phyloP scores from a whole-genome alignment of 306 rosid species.

The Sphenostylis stenocarpa region DNA sequence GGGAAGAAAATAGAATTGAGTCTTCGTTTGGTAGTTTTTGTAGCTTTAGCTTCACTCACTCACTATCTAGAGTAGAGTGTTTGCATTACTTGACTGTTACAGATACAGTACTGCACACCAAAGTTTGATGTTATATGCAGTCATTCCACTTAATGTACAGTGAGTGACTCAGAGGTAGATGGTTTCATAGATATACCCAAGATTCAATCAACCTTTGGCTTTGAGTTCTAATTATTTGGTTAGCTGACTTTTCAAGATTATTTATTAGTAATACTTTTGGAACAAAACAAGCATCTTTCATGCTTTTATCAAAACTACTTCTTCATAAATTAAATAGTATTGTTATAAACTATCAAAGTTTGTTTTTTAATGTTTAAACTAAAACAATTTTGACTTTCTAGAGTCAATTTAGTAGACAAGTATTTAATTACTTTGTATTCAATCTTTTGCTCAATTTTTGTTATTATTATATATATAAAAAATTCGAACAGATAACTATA shows the following conservation, averaged over 20 bases:
- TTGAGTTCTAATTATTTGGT: background rate
- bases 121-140: background rate
- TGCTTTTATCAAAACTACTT: background rate
- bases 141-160: background rate
- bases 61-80: background rate
- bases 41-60: constrained; percentile 27
- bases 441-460: too few relatives aligned
- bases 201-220: background rate
- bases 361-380: too few relatives aligned
- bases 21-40: background rate
- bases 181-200: background rate
- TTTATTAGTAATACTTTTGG: background rate
- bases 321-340: background rate
- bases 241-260: background rate
- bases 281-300: background rate
- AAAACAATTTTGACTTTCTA: too few relatives aligned
- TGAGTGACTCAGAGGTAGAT: background rate
- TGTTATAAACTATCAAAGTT: too few relatives aligned
- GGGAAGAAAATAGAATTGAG: background rate
- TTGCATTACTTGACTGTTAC: constrained; percentile 13
- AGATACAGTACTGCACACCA: constrained; percentile 1
- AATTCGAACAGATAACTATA: too few relatives aligned
- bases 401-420: too few relatives aligned
- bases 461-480: too few relatives aligned
- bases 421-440: too few relatives aligned